Base-by-base conservation (phyloP, 2,329 filamentous ascomycete species). In the Exophiala dermatitidis region DNA sequence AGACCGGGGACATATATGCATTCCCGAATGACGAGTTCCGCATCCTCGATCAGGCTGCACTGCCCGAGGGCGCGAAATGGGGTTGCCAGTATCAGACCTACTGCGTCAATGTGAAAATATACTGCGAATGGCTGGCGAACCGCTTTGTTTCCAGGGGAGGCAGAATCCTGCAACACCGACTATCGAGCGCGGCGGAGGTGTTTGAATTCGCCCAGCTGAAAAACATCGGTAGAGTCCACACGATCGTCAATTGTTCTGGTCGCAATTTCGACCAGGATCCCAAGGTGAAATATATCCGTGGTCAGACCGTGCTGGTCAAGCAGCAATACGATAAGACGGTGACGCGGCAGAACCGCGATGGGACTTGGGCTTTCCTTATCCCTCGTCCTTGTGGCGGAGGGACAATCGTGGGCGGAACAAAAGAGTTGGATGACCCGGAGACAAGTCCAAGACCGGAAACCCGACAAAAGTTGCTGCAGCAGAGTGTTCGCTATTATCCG, bases 341-440 rank as follows among this genome's bases (percentile, higher is more conserved):
- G 19, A 86, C 83, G 2, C 73, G 78, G 29, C 81, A 86, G 60
- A 78, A 81, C 61, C 72, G 73, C 0, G 81, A 85, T 63, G 83
- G 83, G 0, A 75, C 72, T 5, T 84, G 81, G 80, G 75, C 76
- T 0, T 85, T 85, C 58, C 75, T 76, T 43, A 79, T 86, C 4
- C 81, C 83, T 0, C 75, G 83, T 2, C 77, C 76, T 5, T 77
- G 82, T 29, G 72, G 78, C 33, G 82, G 82, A 2, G 83, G 83
- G 2, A 85, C 82, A 0, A 72, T 86, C 37, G 77, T 86, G 19
- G 83, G 83, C 3, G 83, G 83, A 0, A 86, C 82, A 6, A 85
- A 84, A 64, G 77, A 85, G 62, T 72, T 75, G 1, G 68, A 77
- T 51, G 71, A 83, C 64, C 82, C 78, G 77, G 71, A 77, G 44